phyloP scores from a whole-genome alignment of 805 yeast species.

The Crinitomyces ghanaensis region DNA sequence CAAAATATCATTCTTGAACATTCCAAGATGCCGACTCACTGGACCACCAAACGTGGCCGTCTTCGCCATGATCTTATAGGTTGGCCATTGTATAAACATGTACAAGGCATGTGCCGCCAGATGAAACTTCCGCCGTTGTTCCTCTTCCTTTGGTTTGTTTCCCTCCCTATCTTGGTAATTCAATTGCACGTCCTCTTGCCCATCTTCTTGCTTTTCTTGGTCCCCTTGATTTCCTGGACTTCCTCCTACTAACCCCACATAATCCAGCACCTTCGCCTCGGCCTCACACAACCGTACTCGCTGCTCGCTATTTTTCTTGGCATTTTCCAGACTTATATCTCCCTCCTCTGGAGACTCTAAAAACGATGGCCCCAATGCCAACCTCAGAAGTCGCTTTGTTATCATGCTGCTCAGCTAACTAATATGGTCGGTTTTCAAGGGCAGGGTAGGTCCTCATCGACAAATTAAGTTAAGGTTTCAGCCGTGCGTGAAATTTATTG shows the following conservation, averaged over 20 bases:
- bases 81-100: no score
- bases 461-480: no score
- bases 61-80: no score
- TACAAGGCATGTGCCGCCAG: no score
- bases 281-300: slow-evolving; percentile 5
- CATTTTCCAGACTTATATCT: slow-evolving; percentile 5
- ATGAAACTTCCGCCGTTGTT: no score
- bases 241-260: slow-evolving; percentile 5
- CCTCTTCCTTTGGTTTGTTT: no score
- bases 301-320: slow-evolving; percentile 3
- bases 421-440: neutral
- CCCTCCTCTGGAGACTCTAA: slow-evolving; percentile 11
- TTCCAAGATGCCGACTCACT: no score
- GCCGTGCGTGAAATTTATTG: no score
- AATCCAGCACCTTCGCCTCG: slow-evolving; percentile 7
- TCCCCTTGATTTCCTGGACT: neutral
- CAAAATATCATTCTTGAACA: no score
- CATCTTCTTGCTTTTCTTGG: neutral
- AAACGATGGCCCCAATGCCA: slow-evolving; percentile 18
- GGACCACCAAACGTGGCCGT: no score
- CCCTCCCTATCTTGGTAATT: neutral
- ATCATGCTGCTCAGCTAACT: slow-evolving; percentile 10
- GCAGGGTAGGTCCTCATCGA: no score
- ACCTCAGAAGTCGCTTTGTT: slow-evolving; percentile 13
- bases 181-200: neutral